A percentile compares a stretch with the other conserved stretches of the same genome.
These are phyloP conservation scores for Ampelomyces quisqualis DNA, from an alignment of 2,329 filamentous ascomycete species.

Conservation along the genomic window DNA sequence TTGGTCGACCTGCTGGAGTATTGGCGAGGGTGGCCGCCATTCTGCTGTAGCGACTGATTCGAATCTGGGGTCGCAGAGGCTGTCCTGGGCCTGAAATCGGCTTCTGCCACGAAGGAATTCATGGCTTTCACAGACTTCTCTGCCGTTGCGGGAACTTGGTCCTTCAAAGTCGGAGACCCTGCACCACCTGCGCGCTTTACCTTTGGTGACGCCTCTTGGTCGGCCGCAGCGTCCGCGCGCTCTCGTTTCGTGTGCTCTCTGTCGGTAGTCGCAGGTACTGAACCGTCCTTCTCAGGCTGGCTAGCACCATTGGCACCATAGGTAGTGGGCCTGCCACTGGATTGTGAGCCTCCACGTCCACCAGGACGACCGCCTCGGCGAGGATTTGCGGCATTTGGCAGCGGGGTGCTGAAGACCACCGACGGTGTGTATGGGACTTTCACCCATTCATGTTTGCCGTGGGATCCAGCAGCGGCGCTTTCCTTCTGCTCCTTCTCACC, in stretches of 20 bases:
- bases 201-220: conserved; percentile 37
- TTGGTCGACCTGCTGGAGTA: conserved; percentile 34
- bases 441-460: conserved; percentile 81
- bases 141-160: conserved; percentile 23
- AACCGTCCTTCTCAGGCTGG: conserved; percentile 41
- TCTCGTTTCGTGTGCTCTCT: conserved; percentile 40
- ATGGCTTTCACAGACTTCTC: conserved; percentile 28
- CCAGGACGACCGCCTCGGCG: conserved; percentile 50
- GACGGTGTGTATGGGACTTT: conserved; percentile 78
- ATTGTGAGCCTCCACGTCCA: conserved; percentile 58
- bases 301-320: conserved; percentile 44
- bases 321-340: conserved; percentile 51
- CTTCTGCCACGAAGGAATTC: conserved; percentile 20
- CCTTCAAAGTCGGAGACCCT: conserved; percentile 33
- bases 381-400: conserved; percentile 54
- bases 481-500: conserved; percentile 62
- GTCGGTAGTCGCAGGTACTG: conserved; percentile 21
- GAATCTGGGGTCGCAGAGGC: conserved; percentile 20
- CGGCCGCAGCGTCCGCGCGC: conserved; percentile 25
- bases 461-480: conserved; percentile 35
- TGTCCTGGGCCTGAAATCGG: conserved; percentile 26
- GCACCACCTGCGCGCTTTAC: conserved; percentile 40
- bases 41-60: conserved; percentile 23
- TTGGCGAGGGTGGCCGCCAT: conserved; percentile 32
- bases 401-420: conserved; percentile 81